phyloP scores from a whole-genome alignment of 441 rosid species.

The Arabidopsis lyrata region DNA sequence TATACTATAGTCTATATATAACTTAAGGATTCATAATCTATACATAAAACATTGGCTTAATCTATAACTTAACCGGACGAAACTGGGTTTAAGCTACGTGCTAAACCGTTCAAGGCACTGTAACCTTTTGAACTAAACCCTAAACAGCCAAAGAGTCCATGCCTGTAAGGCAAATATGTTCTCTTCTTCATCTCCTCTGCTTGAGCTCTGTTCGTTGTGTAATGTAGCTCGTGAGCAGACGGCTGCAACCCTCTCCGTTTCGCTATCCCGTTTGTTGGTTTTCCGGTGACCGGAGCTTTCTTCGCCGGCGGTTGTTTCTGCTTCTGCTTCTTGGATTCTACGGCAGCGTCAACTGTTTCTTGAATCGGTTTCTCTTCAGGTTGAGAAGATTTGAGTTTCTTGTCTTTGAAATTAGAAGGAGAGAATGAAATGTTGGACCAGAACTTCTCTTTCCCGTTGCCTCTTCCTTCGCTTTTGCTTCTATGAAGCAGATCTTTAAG shows the following conservation, averaged over 20 bases:
- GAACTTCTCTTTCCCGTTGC: conserved; percentile 72
- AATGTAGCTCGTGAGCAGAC: conserved; percentile 93
- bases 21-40: conserved; percentile 27
- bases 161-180: conserved; percentile 90
- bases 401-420: conserved; percentile 75
- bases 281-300: conserved; percentile 45
- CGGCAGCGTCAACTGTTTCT: conserved; percentile 23
- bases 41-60: conserved; percentile 29
- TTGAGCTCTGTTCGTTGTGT: conserved; percentile 88
- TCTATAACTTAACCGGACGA: conserved; percentile 64
- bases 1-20: conserved; percentile 25
- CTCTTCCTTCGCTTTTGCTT: conserved; percentile 97
- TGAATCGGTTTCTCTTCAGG: conserved; percentile 17
- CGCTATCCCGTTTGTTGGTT: conserved; percentile 75
- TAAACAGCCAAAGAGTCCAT: conserved; percentile 91
- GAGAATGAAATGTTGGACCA: conserved; percentile 88
- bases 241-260: conserved; percentile 76
- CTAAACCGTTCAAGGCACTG: conserved; percentile 89
- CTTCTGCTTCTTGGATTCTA: conserved; percentile 33
- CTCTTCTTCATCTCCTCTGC: conserved; percentile 97
- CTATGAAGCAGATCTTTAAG: conserved; percentile 82
- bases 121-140: conserved; percentile 97
- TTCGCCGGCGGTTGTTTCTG: conserved; percentile 35
- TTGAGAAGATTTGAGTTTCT: conserved; percentile 47
- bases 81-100: conserved; percentile 92